These are phyloP conservation scores for Hyphodiscus hymeniophilus DNA, from an alignment of 495 filamentous ascomycete species.

Conservation along the genomic window DNA sequence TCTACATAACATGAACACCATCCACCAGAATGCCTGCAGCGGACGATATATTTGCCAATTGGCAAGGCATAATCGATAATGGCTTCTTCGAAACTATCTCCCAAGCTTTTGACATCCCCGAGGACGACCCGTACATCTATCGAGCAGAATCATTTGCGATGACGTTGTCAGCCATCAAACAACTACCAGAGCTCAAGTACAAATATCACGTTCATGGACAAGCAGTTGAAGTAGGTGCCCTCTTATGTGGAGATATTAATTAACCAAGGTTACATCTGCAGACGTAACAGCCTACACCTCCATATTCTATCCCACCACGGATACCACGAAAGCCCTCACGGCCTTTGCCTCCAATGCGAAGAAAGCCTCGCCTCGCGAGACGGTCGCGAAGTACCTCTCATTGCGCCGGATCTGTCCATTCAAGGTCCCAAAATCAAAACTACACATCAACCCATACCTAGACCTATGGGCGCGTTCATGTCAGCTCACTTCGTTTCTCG, in stretches of 20 bases:
- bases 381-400: constrained; percentile 40
- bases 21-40: constrained; percentile 6
- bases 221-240: constrained; percentile 19
- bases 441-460: constrained; percentile 46
- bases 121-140: constrained; percentile 47
- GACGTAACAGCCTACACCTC: constrained; percentile 51
- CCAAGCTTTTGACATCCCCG: constrained; percentile 40
- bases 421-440: constrained; percentile 32
- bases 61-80: constrained; percentile 27
- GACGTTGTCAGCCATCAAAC: constrained; percentile 34
- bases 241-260: constrained; percentile 16
- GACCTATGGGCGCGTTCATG: constrained; percentile 45
- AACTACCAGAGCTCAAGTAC: constrained; percentile 21
- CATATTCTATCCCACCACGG: constrained; percentile 43
- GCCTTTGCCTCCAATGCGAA: constrained; percentile 49
- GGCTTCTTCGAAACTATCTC: constrained; percentile 41
- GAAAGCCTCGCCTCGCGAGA: constrained; percentile 41
- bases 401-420: constrained; percentile 29
- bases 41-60: constrained; percentile 8
- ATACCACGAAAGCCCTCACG: constrained; percentile 42
- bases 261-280: constrained; percentile 35
- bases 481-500: constrained; percentile 18
- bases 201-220: constrained; percentile 13
- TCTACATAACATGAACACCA: too few species aligned
- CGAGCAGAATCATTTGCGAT: constrained; percentile 43